Evolutionary conservation across 345 rosid species (phyloP), one percentile per base, ranked within the genome.

Genomic region (Excoecaria cochinchinensis): DNA sequence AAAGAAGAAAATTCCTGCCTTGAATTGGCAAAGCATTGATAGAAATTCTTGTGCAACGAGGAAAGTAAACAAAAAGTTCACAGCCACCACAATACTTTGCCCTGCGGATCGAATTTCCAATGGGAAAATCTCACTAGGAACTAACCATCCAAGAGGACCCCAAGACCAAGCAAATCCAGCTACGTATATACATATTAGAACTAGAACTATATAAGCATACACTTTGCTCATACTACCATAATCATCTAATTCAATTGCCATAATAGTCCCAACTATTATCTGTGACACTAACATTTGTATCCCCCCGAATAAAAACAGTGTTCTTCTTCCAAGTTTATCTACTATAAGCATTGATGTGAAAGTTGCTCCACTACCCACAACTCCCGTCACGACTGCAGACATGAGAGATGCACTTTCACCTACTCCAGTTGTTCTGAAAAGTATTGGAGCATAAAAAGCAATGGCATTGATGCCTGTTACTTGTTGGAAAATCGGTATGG

Each of bases 71-170:
- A 84, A 5, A 85, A 89, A 82, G 71, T 77, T 79, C 72, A 88
- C 88, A 0, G 87, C 90, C 64, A 91, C 92, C 0, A 85, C 86
- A 21, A 88, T 77, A 68, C 88, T 89, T 63, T 88, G 91, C 21
- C 89, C 94, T 1, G 87, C 83, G 0, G 87, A 88, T 51, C 91
- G 79, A 59, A 89, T 86, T 76, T 89, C 94, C 25, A 89, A 42
- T 0, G 87, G 81, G 39, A 81, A 89, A 5, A 91, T 89, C 83
- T 89, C 97, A 14, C 91, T 88, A 0, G 92, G 90, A 69, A 91
- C 90, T 17, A 88, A 79, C 91, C 92, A 91, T 60, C 94, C 90
- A 19, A 91, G 39, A 7, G 92, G 92, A 1, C 94, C 97, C 97
- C 91, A 89, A 11, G 94, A 91, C 88, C 86, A 83, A 0, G 83